These are phyloP conservation scores for Hortiboletus rubellus DNA, from an alignment of 1,284 basidiomycete species.

Conservation along the genomic window DNA sequence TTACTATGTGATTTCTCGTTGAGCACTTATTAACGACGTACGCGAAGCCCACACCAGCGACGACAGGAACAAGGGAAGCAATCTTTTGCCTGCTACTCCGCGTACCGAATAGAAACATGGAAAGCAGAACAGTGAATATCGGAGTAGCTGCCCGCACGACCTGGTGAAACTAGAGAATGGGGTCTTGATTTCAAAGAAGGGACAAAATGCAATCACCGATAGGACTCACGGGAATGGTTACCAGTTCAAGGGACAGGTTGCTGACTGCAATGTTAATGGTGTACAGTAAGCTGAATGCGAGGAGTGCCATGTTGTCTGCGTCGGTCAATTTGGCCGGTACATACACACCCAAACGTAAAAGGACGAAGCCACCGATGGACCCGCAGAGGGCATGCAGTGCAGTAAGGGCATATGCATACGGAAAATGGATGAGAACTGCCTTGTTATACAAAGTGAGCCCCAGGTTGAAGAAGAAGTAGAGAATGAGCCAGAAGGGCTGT, in stretches of 20 bases:
- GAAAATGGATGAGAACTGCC: slow-evolving; percentile 82
- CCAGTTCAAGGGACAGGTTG: slow-evolving; percentile 84
- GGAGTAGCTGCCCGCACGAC: slow-evolving; percentile 92
- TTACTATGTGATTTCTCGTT: neutral
- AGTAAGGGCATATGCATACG: slow-evolving; percentile 90
- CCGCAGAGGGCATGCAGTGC: slow-evolving; percentile 86
- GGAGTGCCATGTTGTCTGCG: slow-evolving; percentile 63
- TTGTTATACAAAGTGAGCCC: slow-evolving; percentile 93
- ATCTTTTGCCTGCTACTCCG: slow-evolving; percentile 59
- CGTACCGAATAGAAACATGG: slow-evolving; percentile 56
- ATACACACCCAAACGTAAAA: slow-evolving; percentile 62
- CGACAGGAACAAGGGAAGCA: slow-evolving; percentile 81
- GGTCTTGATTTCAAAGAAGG: neutral
- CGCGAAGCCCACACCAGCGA: slow-evolving; percentile 91
- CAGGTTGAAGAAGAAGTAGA: slow-evolving; percentile 91
- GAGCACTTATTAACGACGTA: slow-evolving; percentile 45
- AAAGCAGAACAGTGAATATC: slow-evolving; percentile 83
- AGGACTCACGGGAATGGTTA: slow-evolving; percentile 82
- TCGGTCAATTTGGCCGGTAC: slow-evolving; percentile 57
- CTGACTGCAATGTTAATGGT: slow-evolving; percentile 92
- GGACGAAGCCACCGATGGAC: slow-evolving; percentile 72
- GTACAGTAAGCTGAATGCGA: slow-evolving; percentile 84
- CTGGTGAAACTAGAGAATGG: slow-evolving; percentile 77
- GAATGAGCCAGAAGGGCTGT: slow-evolving; percentile 60
- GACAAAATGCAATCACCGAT: neutral